A percentile compares a stretch with the other conserved stretches of the same genome.
Conservation (phyloP, 2,329 filamentous ascomycete genomes). For the Trichoderma oligosporum region DNA sequence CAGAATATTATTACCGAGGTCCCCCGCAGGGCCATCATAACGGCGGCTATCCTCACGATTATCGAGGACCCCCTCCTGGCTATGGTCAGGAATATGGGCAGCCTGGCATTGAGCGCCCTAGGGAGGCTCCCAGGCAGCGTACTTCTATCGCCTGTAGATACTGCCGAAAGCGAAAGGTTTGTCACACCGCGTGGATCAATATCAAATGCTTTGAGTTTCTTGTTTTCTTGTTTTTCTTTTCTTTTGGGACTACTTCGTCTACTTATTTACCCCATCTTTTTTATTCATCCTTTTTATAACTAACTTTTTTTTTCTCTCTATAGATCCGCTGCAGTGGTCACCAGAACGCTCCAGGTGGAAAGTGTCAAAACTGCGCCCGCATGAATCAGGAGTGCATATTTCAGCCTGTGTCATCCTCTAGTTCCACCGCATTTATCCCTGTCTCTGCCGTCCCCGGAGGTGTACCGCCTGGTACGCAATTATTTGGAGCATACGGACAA, state of each 20-base stretch:
- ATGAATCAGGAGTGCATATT: constrained; percentile 61
- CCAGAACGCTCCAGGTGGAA: constrained; percentile 55
- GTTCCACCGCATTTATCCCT: constrained; percentile 56
- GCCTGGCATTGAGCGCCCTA: constrained; percentile 33
- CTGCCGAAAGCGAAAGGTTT: constrained; percentile 58
- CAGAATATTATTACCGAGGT: constrained; percentile 37
- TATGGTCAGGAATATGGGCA: constrained; percentile 36
- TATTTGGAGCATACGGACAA: constrained; percentile 57
- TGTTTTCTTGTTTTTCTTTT: not conserved
- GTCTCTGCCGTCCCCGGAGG: constrained; percentile 57
- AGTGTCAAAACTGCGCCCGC: constrained; percentile 59
- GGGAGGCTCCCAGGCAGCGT: constrained; percentile 52
- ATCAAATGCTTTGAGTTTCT: not conserved
- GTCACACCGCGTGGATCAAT: constrained; percentile 13
- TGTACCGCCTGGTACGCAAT: constrained; percentile 52
- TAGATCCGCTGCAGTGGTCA: constrained; percentile 61
- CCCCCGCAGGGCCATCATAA: constrained; percentile 31
- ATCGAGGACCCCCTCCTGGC: constrained; percentile 29
- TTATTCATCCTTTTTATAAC: not conserved
- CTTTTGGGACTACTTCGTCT: no score
- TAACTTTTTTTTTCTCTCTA: not conserved
- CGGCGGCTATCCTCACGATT: constrained; percentile 28
- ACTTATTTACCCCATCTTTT: not conserved
- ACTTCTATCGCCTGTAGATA: constrained; percentile 60
- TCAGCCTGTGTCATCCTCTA: constrained; percentile 55